Percentiles rank a stretch among this genome's conserved stretches.
Conservation (phyloP, 352 stramenopile genomes). For the Phytophthora tentaculata region DNA sequence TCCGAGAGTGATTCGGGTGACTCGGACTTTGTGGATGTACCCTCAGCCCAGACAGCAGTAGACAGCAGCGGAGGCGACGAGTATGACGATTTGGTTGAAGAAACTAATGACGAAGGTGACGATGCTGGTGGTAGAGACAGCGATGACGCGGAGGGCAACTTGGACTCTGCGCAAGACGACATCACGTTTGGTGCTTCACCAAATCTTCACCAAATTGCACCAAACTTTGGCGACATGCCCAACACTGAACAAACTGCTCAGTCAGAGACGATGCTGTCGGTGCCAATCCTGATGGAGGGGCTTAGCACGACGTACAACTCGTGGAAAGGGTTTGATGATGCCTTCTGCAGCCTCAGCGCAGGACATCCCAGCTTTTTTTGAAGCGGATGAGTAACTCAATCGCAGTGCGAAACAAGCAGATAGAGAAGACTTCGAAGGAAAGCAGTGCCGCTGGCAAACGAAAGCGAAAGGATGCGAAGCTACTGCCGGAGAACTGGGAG, state of each 20-base stretch:
- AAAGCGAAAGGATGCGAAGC: no score
- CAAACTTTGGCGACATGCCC: neutral
- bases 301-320: neutral
- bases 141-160: neutral
- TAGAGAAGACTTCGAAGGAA: no score
- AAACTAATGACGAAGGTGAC: neutral
- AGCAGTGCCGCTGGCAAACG: no score
- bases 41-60: neutral
- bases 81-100: neutral
- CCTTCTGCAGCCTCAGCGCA: no score
- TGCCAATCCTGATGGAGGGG: neutral
- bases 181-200: neutral
- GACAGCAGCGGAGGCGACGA: neutral
- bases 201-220: neutral
- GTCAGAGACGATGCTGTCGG: neutral
- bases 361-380: no score
- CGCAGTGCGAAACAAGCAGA: no score
- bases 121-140: neutral
- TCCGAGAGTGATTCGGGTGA: neutral
- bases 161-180: neutral
- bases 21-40: neutral
- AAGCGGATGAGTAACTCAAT: no score
- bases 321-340: no score
- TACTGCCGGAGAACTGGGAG: no score
- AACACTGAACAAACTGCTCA: neutral